Evolutionary conservation across 2,329 filamentous ascomycete genomes (phyloP), one percentile per base, ranked within the genome.

Genomic region (Trichoderma sp.): DNA sequence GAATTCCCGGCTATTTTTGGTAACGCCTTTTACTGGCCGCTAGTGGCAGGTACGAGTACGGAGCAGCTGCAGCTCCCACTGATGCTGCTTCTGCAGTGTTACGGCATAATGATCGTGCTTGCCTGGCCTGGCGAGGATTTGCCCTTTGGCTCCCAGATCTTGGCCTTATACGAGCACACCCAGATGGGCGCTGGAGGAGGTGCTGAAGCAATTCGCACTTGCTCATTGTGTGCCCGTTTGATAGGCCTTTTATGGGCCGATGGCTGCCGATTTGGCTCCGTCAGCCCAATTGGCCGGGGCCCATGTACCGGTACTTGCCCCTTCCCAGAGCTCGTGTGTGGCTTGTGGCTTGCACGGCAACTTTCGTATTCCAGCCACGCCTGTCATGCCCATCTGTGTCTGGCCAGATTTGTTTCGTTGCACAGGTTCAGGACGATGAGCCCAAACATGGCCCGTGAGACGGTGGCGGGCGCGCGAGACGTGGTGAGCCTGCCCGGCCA

Each of bases 141-240:
- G 4, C 28, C 39, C 28, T 21, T 37, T 39, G n/a, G 11, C 28
- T 46, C 18, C 13, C n/a, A 10, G 14, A 49, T 24, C 51, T 56
- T 32, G 52, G 61, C 61, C 61, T 66, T 66, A 66, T 66, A 66
- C 63, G 63, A 66, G 63, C 63, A 66, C 63, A 58, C 63, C 52
- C 63, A 58, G 34, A 59, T 30, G 8, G 18, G 21, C 4, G n/a
- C 18, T 16, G 8, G 14, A 8, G 16, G 51, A 55, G 51, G 26
- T n/a, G 59, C 59, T 60, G 18, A 28, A 60, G 21, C 39, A 28
- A 46, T 61, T n/a, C 24, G 37, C n/a, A 51, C 11, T 32, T 43
- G n/a, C 52, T n/a, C 26, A 24, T 30, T n/a, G 52, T 58, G 34
- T 30, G 59, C 46, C 59, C 49, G 60, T 37, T 32, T 64, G 37